Conservation (phyloP, 1,139 yeast species). For the Blastobotrys persicus region DNA sequence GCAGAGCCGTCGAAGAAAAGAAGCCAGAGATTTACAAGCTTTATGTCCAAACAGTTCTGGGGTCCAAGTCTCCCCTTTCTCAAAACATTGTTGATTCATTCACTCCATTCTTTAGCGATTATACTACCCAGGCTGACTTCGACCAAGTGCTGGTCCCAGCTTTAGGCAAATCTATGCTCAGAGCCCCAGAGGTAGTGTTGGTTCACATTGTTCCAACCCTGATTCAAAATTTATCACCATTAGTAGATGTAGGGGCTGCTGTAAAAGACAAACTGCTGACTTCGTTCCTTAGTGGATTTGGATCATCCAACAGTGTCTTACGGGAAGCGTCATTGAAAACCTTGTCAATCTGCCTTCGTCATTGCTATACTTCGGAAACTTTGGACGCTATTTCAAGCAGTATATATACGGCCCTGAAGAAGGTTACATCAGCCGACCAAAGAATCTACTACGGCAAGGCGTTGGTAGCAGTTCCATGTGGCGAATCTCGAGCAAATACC, state of each 20-base stretch:
- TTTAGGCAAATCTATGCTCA: conserved; percentile 70
- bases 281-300: conserved; percentile 62
- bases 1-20: conserved; percentile 21
- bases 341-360: conserved; percentile 32
- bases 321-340: conserved; percentile 53
- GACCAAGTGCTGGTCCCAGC: conserved; percentile 50
- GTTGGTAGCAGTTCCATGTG: conserved; percentile 29
- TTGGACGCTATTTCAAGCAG: conserved; percentile 47
- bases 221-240: conserved; percentile 40
- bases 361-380: conserved; percentile 27
- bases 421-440: conserved; percentile 60
- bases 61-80: conserved; percentile 30
- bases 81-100: conserved; percentile 35
- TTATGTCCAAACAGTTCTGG: conserved; percentile 33
- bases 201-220: conserved; percentile 52
- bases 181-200: conserved; percentile 77
- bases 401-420: conserved; percentile 53
- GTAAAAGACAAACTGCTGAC: conserved; percentile 52
- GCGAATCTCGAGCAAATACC: conserved; percentile 33
- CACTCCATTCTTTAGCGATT: conserved; percentile 44
- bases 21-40: conserved; percentile 26
- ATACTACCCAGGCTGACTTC: conserved; percentile 47
- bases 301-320: conserved; percentile 67
- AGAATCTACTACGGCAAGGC: conserved; percentile 50
- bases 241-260: conserved; percentile 41